Evolutionary conservation across 2,329 filamentous ascomycete genomes (phyloP).

Genomic region (Cercospora beticola): DNA sequence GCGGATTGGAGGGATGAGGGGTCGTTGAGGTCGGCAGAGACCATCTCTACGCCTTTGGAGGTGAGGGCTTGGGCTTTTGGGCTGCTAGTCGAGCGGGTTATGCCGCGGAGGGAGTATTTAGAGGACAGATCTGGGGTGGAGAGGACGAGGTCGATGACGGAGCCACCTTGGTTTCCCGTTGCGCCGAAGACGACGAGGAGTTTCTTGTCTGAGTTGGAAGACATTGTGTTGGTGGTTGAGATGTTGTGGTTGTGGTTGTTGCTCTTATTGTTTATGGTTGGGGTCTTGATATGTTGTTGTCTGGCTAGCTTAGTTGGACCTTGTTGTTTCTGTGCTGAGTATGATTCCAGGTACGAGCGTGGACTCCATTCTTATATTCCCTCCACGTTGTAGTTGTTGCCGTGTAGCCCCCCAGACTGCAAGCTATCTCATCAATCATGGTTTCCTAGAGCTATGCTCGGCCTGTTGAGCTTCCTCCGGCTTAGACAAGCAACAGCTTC

Average conservation of each 20-base stretch:
- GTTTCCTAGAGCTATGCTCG: background rate
- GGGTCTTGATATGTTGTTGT: background rate
- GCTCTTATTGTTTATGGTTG: background rate
- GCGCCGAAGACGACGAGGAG: conserved; percentile 59
- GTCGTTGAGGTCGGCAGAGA: conserved; percentile 54
- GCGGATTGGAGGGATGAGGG: conserved; percentile 47
- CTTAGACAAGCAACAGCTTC: conserved; percentile 4
- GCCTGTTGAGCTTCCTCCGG: conserved; percentile 1
- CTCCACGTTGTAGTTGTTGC: background rate
- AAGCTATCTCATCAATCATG: background rate
- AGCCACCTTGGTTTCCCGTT: conserved; percentile 62
- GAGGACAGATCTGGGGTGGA: conserved; percentile 46
- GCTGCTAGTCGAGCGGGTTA: conserved; percentile 54
- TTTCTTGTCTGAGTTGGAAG: conserved; percentile 36
- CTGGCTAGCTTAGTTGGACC: background rate
- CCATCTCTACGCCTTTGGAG: conserved; percentile 52
- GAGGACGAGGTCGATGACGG: conserved; percentile 51
- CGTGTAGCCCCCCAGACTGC: background rate
- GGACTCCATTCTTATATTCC: background rate
- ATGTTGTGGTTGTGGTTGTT: background rate
- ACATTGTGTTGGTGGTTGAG: conserved; percentile 16
- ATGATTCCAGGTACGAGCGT: background rate
- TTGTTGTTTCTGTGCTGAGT: background rate
- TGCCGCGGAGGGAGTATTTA: conserved; percentile 54
- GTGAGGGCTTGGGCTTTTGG: conserved; percentile 48